These are phyloP conservation scores for Pyrrhoderma lamaoense DNA, from an alignment of 1,284 basidiomycete species.

Conservation along the genomic window DNA sequence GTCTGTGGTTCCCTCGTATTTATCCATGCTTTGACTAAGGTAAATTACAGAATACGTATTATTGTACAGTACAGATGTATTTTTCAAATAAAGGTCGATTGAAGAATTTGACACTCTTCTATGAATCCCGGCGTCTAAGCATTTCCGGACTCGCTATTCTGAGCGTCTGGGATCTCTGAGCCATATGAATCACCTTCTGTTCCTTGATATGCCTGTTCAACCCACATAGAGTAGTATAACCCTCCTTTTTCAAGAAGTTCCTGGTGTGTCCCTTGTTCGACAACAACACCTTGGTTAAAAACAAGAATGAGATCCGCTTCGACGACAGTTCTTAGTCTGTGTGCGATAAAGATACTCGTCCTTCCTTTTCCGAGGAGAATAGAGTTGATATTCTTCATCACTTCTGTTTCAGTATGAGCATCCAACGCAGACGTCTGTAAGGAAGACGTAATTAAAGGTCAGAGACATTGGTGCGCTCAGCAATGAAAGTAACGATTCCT, in stretches of 20 bases:
- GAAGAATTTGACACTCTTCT: too few relatives aligned
- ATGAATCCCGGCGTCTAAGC: too few relatives aligned
- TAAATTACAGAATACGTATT: too few relatives aligned
- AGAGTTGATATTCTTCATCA: slow-evolving; percentile 91
- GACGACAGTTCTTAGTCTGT: slow-evolving; percentile 83
- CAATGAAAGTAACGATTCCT: slow-evolving; percentile 4
- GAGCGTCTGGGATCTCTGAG: too few relatives aligned
- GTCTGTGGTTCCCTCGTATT: too few relatives aligned
- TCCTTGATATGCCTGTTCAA: slow-evolving; percentile 51
- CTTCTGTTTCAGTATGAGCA: slow-evolving; percentile 87
- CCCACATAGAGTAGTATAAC: slow-evolving; percentile 83
- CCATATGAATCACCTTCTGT: slow-evolving; percentile 9
- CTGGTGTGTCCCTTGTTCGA: slow-evolving; percentile 90
- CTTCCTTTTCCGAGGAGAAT: slow-evolving; percentile 70
- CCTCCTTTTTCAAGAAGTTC: slow-evolving; percentile 68
- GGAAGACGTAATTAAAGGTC: neutral
- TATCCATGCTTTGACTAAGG: too few relatives aligned
- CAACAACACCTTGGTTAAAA: slow-evolving; percentile 76
- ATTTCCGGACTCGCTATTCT: too few relatives aligned
- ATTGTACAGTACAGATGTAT: too few relatives aligned
- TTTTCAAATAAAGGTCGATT: too few relatives aligned
- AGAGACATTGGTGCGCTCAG: slow-evolving; percentile 6
- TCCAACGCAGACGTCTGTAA: slow-evolving; percentile 87
- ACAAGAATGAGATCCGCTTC: slow-evolving; percentile 94
- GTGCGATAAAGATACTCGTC: slow-evolving; percentile 95